Evolutionary conservation across 2,329 filamentous ascomycete genomes (phyloP).

Genomic region (Phoma herbarum): DNA sequence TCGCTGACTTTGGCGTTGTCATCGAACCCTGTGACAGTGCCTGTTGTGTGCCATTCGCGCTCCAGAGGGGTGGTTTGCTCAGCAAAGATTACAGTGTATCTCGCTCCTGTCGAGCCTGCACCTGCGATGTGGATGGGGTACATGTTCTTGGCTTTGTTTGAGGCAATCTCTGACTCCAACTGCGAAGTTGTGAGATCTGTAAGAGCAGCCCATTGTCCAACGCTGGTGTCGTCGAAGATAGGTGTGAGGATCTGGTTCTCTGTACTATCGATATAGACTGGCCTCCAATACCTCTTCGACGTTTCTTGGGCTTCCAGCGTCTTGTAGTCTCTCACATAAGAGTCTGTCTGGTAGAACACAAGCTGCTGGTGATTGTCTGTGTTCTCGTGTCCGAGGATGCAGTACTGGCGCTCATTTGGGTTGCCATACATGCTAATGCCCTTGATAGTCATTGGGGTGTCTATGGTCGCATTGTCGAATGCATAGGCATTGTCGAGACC

Average conservation of each 20-base stretch:
- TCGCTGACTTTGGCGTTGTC: constrained; percentile 25
- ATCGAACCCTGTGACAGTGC: constrained; percentile 29
- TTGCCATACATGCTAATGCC: constrained; percentile 30
- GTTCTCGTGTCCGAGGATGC: constrained; percentile 32
- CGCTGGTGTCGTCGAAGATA: constrained; percentile 33
- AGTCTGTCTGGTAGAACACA: constrained; percentile 25
- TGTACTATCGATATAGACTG: constrained; percentile 26
- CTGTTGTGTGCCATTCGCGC: constrained; percentile 30
- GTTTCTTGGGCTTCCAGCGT: constrained; percentile 19
- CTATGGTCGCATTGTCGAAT: constrained; percentile 16
- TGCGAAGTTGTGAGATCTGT: constrained; percentile 26
- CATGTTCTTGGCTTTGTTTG: constrained; percentile 22
- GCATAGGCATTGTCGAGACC: constrained; percentile 20
- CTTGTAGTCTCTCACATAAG: constrained; percentile 18
- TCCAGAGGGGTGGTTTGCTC: constrained; percentile 24
- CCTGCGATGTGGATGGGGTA: constrained; percentile 29
- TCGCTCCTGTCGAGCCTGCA: constrained; percentile 15
- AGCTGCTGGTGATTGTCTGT: constrained; percentile 26
- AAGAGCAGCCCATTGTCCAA: constrained; percentile 30
- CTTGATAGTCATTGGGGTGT: constrained; percentile 23
- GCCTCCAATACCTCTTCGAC: constrained; percentile 36
- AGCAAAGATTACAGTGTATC: constrained; percentile 35
- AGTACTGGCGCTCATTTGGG: constrained; percentile 27
- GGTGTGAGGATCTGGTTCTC: constrained; percentile 27
- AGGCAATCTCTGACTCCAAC: constrained; percentile 24